Evolutionary conservation across 257 asterid species (phyloP).

Genomic region (Solanum sitiens): DNA sequence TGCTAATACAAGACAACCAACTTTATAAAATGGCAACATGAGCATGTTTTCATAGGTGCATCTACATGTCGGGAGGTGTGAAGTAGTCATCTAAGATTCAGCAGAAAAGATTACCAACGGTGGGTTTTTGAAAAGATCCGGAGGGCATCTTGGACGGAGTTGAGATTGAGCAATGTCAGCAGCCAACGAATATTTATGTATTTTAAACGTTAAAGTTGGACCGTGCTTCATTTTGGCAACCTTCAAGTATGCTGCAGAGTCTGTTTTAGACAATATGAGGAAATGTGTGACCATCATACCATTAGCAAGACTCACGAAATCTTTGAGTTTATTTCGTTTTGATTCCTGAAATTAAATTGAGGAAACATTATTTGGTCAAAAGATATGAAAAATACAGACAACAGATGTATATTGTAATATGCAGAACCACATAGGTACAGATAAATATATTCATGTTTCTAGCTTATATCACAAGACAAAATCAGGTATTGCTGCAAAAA

Average conservation of each 20-base stretch:
- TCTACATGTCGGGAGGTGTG: neutral
- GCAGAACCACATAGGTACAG: neutral
- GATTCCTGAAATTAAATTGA: conserved; percentile 48
- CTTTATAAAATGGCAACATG: neutral
- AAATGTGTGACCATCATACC: conserved; percentile 94
- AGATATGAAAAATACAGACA: neutral
- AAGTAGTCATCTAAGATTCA: neutral
- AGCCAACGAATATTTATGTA: conserved; percentile 67
- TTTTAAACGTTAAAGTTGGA: conserved; percentile 88
- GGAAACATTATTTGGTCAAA: neutral
- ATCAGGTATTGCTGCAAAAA: neutral
- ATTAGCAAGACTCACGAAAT: conserved; percentile 78
- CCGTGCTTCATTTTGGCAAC: conserved; percentile 50
- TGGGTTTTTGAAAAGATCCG: conserved; percentile 66
- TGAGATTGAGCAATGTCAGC: conserved; percentile 74
- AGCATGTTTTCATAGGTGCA: neutral
- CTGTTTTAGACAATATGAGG: conserved; percentile 78
- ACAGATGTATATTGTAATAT: neutral
- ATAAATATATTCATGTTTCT: neutral
- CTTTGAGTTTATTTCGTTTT: conserved; percentile 68
- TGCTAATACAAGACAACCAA: neutral
- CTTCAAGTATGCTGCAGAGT: conserved; percentile 62
- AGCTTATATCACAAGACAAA: neutral
- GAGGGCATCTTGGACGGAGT: conserved; percentile 66
- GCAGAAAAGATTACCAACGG: conserved; percentile 58